Evolutionary conservation across 805 yeast species (phyloP).

Genomic region (Kodamaea hsintzibuensis): DNA sequence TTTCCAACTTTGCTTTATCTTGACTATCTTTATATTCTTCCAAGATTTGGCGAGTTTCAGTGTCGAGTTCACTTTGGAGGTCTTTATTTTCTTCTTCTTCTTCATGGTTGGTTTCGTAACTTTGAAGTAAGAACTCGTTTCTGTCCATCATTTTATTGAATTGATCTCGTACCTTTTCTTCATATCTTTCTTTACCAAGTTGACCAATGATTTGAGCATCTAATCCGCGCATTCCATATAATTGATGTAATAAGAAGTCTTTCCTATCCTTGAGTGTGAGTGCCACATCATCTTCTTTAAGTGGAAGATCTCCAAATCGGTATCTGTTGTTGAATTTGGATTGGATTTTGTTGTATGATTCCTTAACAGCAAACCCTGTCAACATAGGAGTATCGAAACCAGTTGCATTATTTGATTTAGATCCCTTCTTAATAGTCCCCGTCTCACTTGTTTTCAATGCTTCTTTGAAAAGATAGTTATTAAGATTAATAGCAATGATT

Average conservation of each 20-base stretch:
- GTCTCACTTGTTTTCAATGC: slow-evolving; percentile 10
- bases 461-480: slow-evolving; percentile 18
- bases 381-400: slow-evolving; percentile 6
- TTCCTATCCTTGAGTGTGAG: slow-evolving; percentile 2
- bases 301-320: not conserved
- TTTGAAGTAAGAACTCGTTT: slow-evolving; percentile 2
- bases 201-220: slow-evolving; percentile 26
- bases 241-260: slow-evolving; percentile 21
- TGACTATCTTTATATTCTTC: slow-evolving; percentile 16
- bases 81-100: slow-evolving; percentile 8
- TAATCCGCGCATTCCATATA: slow-evolving; percentile 19
- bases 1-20: slow-evolving; percentile 17
- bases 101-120: slow-evolving; percentile 7
- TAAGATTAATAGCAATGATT: slow-evolving; percentile 33
- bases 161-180: slow-evolving; percentile 12
- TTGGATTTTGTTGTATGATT: slow-evolving; percentile 1
- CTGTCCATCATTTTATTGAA: slow-evolving; percentile 6
- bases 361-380: slow-evolving; percentile 7
- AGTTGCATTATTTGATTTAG: not conserved
- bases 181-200: slow-evolving; percentile 22
- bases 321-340: not conserved
- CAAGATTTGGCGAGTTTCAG: slow-evolving; percentile 12
- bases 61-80: slow-evolving; percentile 12
- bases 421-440: not conserved
- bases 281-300: not conserved